phyloP scores from a whole-genome alignment of 176 grass and related monocot genomes.

The Aechmea fasciata region DNA sequence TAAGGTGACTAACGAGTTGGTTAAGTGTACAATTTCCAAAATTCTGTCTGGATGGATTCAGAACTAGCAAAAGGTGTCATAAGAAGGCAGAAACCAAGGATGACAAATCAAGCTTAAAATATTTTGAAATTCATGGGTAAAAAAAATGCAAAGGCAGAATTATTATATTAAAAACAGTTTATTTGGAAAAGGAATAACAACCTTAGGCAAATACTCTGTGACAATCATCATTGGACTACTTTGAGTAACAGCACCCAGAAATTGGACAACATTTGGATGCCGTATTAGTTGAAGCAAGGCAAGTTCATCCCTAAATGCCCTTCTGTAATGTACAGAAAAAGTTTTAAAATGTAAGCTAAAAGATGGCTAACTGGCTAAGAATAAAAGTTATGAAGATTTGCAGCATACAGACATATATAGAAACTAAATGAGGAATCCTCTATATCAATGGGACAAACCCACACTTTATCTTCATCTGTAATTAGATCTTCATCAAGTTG shows the following conservation, averaged over 20 bases:
- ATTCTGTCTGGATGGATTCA: background rate
- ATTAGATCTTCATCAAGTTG: constrained; percentile 82
- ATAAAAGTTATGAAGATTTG: constrained; percentile 1
- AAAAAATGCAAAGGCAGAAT: background rate
- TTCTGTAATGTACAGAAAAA: constrained; percentile 35
- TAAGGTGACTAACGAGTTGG: too few relatives aligned
- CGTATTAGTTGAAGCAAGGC: constrained; percentile 82
- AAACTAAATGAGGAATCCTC: background rate
- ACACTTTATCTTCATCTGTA: constrained; percentile 84
- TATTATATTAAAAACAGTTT: background rate
- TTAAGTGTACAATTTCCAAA: background rate
- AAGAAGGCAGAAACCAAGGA: background rate
- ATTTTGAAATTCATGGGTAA: background rate
- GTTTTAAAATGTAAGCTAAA: constrained; percentile 22
- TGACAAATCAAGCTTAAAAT: background rate
- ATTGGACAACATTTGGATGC: constrained; percentile 97
- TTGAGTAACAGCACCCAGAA: constrained; percentile 96
- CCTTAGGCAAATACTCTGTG: constrained; percentile 97
- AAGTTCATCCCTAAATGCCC: constrained; percentile 85
- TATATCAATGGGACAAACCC: constrained; percentile 36
- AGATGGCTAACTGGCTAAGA: background rate
- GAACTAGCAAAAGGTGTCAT: background rate
- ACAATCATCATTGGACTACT: constrained; percentile 99
- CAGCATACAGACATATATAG: constrained; percentile 4
- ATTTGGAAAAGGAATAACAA: constrained; percentile 14